These are phyloP conservation scores for Picocystis sp. DNA, from an alignment of 163 green algal genomes.

Conservation along the genomic window DNA sequence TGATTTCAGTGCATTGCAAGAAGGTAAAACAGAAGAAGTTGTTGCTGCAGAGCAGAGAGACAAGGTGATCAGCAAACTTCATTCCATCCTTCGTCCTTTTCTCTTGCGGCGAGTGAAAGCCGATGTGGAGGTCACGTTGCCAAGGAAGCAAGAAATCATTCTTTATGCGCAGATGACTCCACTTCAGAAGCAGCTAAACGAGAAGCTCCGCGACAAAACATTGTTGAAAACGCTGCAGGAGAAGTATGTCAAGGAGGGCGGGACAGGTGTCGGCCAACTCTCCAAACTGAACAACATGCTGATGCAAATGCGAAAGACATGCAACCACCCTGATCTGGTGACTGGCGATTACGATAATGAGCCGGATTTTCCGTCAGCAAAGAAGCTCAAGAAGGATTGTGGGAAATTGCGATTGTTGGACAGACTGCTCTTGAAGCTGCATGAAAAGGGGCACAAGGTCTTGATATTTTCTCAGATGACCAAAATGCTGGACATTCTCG, in stretches of 20 bases:
- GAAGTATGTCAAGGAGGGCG: constrained; percentile 9
- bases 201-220: constrained; percentile 62
- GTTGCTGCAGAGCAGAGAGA: constrained; percentile 41
- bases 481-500: constrained; percentile 92
- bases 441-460: constrained; percentile 65
- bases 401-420: constrained; percentile 86
- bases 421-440: constrained; percentile 57
- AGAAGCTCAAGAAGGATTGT: constrained; percentile 50
- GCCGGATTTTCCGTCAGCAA: constrained; percentile 20
- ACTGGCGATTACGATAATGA: constrained; percentile 20
- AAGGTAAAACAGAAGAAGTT: background rate
- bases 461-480: constrained; percentile 99
- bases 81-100: constrained; percentile 88
- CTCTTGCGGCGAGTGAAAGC: constrained; percentile 85
- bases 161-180: constrained; percentile 82
- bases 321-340: constrained; percentile 98
- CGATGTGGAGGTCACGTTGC: constrained; percentile 78
- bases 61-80: constrained; percentile 80
- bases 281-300: constrained; percentile 81
- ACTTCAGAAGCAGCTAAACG: constrained; percentile 60
- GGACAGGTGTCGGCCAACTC: constrained; percentile 2
- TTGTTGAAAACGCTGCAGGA: constrained; percentile 32
- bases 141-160: constrained; percentile 86
- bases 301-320: constrained; percentile 95
- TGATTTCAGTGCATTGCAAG: constrained; percentile 36